Base-by-base conservation (phyloP, 2,329 filamentous ascomycete genomes). In the Ophiocordyceps polyrhachis-furcata region DNA sequence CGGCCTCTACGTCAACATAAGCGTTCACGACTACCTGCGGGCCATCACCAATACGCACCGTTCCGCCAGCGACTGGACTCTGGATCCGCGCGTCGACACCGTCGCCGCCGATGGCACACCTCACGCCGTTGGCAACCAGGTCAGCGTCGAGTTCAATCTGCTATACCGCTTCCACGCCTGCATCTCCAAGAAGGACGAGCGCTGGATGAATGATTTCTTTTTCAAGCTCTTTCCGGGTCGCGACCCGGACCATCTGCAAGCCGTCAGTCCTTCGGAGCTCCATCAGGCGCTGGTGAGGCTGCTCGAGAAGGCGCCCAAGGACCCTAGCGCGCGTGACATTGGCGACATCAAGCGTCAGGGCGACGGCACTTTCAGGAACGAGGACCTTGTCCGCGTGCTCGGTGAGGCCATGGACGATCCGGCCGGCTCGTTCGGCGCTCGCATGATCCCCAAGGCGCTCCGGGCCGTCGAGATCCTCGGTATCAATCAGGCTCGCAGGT, bases 91-190 rank as follows among this genome's bases (percentile, higher is more conserved):
- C 20, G 66, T 69, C n/a, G 69, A 76, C 0, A 72, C 77, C 15
- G 66, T 59, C 51, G 71, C 19, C 13, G 12, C 60, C 4, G 60
- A 69, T 21, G 67, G 67, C 7, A 65, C 71, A 1, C 62, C 68
- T 0, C 63, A 73, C 41, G 78, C 74, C 2, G 66, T 74, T 3
- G 77, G 78, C 13, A 82, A 82, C 52, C 75, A 81, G 51, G 76
- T 81, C 41, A 77, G 72, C 40, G 76, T 74, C 3, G 77, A 82
- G 56, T 82, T 82, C 60, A 81, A 81, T 48, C 62, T 81, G 25
- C 63, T 81, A 1, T 82, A 82, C 53, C 66, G 77, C 23, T 82
- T 75, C 67, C 77, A 82, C 56, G 73, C 70, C 1, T 71, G 69
- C 40, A 71, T 80, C 43, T 76, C 72, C 4, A 63, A 69, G 49